Evolutionary conservation across 768 basidiomycete species (phyloP).

Genomic region (Phanerodontia chrysosporium): DNA sequence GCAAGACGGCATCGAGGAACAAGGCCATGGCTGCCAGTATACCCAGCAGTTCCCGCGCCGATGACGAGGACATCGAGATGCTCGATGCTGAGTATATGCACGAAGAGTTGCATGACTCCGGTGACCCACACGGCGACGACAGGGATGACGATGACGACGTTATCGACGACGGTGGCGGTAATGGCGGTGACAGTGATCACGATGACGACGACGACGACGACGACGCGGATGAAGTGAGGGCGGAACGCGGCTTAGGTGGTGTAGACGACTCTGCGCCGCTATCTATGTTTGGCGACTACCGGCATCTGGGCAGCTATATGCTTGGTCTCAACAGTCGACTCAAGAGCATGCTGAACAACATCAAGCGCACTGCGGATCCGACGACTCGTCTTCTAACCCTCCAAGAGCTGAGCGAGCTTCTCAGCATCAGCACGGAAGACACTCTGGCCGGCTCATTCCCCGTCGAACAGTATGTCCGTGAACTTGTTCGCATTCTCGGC

Average conservation of each 20-base stretch:
- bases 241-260: not conserved
- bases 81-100: slow-evolving; percentile 57
- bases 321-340: slow-evolving; percentile 81
- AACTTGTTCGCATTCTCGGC: slow-evolving; percentile 87
- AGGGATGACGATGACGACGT: slow-evolving; percentile 44
- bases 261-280: slow-evolving; percentile 50
- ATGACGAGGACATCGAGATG: slow-evolving; percentile 78
- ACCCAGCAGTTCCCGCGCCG: slow-evolving; percentile 59
- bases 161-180: slow-evolving; percentile 43
- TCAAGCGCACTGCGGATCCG: slow-evolving; percentile 80
- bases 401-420: slow-evolving; percentile 90
- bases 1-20: slow-evolving; percentile 42
- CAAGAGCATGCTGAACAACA: slow-evolving; percentile 86
- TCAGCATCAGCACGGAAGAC: slow-evolving; percentile 96
- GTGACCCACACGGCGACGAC: slow-evolving; percentile 20
- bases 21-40: slow-evolving; percentile 42
- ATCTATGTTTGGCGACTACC: slow-evolving; percentile 84
- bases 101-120: slow-evolving; percentile 36
- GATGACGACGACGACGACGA: slow-evolving; percentile 34
- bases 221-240: slow-evolving; percentile 17
- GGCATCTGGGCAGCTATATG: slow-evolving; percentile 90
- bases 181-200: slow-evolving; percentile 39
- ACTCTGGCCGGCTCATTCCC: slow-evolving; percentile 95
- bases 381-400: slow-evolving; percentile 84
- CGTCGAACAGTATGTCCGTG: slow-evolving; percentile 86